Evolutionary conservation across 257 asterid genomes (phyloP).

Genomic region (Scutellaria galericulata): DNA sequence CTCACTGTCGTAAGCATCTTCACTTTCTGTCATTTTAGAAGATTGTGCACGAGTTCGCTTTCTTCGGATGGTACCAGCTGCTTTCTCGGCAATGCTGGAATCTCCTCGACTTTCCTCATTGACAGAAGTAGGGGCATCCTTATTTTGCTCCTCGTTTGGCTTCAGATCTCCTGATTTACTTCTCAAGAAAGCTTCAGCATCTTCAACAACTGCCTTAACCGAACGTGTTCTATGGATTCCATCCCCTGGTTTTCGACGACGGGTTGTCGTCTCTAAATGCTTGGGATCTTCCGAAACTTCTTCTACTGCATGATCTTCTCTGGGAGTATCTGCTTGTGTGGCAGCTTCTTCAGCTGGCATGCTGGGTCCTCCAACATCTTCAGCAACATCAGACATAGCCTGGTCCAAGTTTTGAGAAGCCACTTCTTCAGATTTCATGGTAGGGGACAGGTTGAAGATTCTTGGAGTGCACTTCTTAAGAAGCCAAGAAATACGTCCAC

Average conservation of each 20-base stretch:
- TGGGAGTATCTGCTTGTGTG: constrained; percentile 28
- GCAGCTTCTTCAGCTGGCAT: constrained; percentile 25
- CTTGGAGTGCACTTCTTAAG: constrained; percentile 73
- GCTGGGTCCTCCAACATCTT: constrained; percentile 46
- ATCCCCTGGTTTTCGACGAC: constrained; percentile 41
- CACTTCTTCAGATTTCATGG: constrained; percentile 37
- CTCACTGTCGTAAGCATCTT: constrained; percentile 68
- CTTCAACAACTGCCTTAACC: constrained; percentile 72
- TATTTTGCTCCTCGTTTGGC: constrained; percentile 41
- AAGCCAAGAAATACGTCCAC: constrained; percentile 70
- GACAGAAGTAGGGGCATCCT: constrained; percentile 39
- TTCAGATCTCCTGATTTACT: constrained; percentile 40
- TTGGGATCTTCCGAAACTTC: constrained; percentile 57
- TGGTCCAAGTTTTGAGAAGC: constrained; percentile 57
- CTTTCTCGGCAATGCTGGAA: constrained; percentile 50
- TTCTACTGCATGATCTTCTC: constrained; percentile 36
- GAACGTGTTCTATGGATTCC: constrained; percentile 58
- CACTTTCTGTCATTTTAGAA: constrained; percentile 57
- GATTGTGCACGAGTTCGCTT: constrained; percentile 62
- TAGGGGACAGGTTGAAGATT: constrained; percentile 61
- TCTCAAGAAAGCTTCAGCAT: constrained; percentile 61
- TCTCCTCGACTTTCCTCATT: constrained; percentile 57
- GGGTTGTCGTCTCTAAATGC: constrained; percentile 50
- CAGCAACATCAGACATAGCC: constrained; percentile 46
- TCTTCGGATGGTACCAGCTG: constrained; percentile 46